Evolutionary conservation across 2,329 filamentous ascomycete genomes (phyloP).

Genomic region (Exophiala viscosa): DNA sequence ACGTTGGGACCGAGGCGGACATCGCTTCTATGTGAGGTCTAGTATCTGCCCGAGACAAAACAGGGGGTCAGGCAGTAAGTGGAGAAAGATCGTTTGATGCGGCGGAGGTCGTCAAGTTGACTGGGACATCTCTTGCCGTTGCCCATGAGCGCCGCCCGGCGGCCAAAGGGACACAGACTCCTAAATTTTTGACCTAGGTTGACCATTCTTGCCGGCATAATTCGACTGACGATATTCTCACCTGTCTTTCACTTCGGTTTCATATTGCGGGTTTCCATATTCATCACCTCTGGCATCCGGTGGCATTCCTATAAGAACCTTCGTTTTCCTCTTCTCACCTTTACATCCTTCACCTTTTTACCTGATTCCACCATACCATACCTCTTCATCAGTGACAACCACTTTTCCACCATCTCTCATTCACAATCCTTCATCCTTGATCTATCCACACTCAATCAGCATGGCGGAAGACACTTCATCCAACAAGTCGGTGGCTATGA

Average conservation of each 20-base stretch:
- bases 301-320: background rate
- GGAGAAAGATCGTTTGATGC: too few species aligned
- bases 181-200: background rate
- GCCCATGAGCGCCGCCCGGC: too few species aligned
- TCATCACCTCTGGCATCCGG: too few species aligned
- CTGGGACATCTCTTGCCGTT: too few species aligned
- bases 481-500: constrained; percentile 12
- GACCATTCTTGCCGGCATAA: too few species aligned
- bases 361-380: background rate
- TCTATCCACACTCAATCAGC: background rate
- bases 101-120: too few species aligned
- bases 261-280: too few species aligned
- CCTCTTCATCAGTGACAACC: background rate
- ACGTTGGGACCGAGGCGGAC: too few species aligned
- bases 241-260: constrained; percentile 3
- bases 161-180: too few species aligned
- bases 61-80: too few species aligned
- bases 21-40: too few species aligned
- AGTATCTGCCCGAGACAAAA: too few species aligned
- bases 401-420: background rate
- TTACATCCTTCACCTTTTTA: background rate
- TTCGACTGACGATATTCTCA: background rate
- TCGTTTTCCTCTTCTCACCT: background rate
- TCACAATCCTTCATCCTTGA: background rate
- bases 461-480: constrained; percentile 8